Base-by-base conservation (phyloP, 495 filamentous ascomycete species). In the Barbatosphaeria neglecta region DNA sequence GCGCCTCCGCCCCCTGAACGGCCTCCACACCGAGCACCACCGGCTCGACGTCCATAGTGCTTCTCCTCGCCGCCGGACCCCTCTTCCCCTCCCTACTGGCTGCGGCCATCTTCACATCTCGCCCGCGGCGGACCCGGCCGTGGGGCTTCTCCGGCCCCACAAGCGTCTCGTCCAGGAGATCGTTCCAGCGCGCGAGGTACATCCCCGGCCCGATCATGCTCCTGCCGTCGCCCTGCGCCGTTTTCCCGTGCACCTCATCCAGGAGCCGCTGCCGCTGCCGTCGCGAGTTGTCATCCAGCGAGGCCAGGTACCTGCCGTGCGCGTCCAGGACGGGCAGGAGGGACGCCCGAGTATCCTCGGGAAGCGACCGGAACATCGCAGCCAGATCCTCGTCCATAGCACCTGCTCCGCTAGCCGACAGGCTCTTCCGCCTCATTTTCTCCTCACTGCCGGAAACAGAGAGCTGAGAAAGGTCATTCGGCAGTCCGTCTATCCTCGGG, bases 111-210 rank as follows among this genome's bases (percentile, higher is more conserved):
- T 68, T 73, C 6, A 74, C 66, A 15, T 70, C 72, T 42, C 59
- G 67, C 3, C 76, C 80, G n/a, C 45, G 60, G n/a, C 79, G 59
- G 0, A 76, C 53, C 11, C 54, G 53, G 0, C 74, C 76, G 15
- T 54, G 53, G 0, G 61, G 57, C 10, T 52, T 54, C 1, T 58
- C 67, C 6, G 81, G 81, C 8, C 76, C 81, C 17, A 86, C 72
- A 15, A 67, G 45, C 0, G 80, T 80, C 6, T 62, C 56, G 53
- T 86, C 75, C 20, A 86, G 64, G 7, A 83, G 62, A 16, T 69
- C 52, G 56, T 84, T 75, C 82, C 82, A 86, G 33, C 74, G 68
- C 0, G 69, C 64, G 35, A 84, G 68, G 52, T 76, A 86, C 41
- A 77, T 74, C 0, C 81, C 82, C 9, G 82, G 81, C 0, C 80